Conservation (phyloP, 1,284 basidiomycete genomes). For the Ceraceosorus bombacis region DNA sequence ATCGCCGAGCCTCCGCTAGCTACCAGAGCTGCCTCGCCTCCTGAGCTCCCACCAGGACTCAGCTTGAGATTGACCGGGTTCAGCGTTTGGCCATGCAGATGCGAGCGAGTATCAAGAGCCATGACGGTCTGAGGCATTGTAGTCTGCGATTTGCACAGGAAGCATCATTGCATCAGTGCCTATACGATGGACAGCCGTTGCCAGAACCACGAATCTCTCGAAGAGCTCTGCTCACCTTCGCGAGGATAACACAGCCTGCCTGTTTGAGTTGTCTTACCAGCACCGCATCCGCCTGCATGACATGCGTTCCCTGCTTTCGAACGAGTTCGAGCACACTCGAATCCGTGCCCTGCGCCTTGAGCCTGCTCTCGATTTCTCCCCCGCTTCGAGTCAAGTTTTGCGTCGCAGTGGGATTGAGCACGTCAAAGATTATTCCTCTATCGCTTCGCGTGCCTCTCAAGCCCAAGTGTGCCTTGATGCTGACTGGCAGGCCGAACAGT, state of each 20-base stretch:
- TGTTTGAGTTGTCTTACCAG: constrained; percentile 16
- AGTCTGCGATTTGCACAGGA: constrained; percentile 9
- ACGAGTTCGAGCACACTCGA: constrained; percentile 2
- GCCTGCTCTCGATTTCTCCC: constrained; percentile 7
- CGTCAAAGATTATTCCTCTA: constrained; percentile 31
- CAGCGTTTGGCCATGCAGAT: constrained; percentile 30
- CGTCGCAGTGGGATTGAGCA: constrained; percentile 14
- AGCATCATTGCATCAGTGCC: neutral
- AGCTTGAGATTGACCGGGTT: constrained; percentile 28
- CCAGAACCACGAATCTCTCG: neutral
- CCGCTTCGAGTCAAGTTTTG: constrained; percentile 10
- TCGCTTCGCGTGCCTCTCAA: constrained; percentile 22
- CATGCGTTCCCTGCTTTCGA: constrained; percentile 5
- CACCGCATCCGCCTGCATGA: constrained; percentile 12
- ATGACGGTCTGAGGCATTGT: constrained; percentile 35
- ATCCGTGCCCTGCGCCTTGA: constrained; percentile 10
- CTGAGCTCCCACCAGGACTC: constrained; percentile 28
- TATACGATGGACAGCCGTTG: neutral
- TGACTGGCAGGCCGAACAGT: constrained; percentile 29
- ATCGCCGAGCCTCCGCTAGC: constrained; percentile 20
- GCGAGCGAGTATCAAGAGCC: constrained; percentile 30
- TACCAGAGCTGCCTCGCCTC: constrained; percentile 29
- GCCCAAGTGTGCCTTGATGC: constrained; percentile 27
- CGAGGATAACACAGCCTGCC: constrained; percentile 24
- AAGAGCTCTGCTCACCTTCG: constrained; percentile 10